Evolutionary conservation across 495 filamentous ascomycete genomes (phyloP).

Genomic region (Elaphomyces granulatus): DNA sequence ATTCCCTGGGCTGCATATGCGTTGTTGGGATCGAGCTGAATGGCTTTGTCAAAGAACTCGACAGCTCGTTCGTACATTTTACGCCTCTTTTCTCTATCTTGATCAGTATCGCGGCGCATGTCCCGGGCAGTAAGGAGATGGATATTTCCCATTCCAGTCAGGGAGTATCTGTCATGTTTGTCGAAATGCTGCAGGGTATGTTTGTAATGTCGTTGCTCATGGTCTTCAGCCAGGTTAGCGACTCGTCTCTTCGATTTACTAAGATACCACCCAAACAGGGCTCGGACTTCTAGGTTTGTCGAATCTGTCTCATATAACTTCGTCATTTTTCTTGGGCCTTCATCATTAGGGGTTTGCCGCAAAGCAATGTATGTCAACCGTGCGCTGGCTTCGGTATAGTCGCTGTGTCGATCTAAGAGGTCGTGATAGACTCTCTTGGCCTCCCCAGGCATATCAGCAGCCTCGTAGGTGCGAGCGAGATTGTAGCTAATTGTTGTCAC

Average conservation of each 20-base stretch:
- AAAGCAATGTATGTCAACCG: constrained; percentile 81
- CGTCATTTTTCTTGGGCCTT: constrained; percentile 69
- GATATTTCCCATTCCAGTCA: constrained; percentile 93
- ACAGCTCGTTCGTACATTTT: constrained; percentile 80
- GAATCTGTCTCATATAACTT: constrained; percentile 69
- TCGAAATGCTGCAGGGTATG: constrained; percentile 86
- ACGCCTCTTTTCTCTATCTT: constrained; percentile 77
- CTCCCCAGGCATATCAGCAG: constrained; percentile 61
- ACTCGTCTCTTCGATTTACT: constrained; percentile 67
- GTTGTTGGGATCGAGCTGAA: constrained; percentile 83
- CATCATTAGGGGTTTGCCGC: constrained; percentile 66
- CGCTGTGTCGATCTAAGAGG: constrained; percentile 62
- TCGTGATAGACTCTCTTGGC: constrained; percentile 80
- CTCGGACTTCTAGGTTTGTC: constrained; percentile 74
- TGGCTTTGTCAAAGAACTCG: constrained; percentile 95
- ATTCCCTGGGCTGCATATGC: constrained; percentile 94
- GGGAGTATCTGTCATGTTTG: constrained; percentile 90
- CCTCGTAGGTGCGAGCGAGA: constrained; percentile 90
- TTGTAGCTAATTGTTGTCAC: constrained; percentile 93
- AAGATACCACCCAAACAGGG: constrained; percentile 90
- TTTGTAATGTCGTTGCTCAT: constrained; percentile 86
- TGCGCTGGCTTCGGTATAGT: constrained; percentile 83
- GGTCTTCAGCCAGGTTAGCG: constrained; percentile 72
- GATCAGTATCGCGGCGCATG: constrained; percentile 80
- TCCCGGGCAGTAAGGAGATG: constrained; percentile 75